Evolutionary conservation across 1,284 basidiomycete genomes (phyloP).

Genomic region (Ustilago vetiveriae): DNA sequence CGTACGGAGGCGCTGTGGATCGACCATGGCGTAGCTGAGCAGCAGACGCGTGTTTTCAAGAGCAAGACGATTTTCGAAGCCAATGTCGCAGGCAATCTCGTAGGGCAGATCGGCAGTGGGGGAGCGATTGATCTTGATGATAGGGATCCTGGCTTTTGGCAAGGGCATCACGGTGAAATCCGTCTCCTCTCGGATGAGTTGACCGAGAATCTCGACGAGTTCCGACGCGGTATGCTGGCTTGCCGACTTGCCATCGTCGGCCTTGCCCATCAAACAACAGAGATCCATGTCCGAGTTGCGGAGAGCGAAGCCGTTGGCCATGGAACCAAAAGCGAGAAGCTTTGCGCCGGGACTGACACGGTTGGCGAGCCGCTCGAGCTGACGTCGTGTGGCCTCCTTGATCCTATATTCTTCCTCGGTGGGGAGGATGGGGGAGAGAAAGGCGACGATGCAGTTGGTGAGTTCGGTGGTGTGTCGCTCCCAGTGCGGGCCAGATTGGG

Average conservation of each 20-base stretch:
- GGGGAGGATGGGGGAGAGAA: conserved; percentile 63
- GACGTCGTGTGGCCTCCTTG: conserved; percentile 93
- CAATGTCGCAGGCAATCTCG: conserved; percentile 91
- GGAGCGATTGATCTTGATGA: conserved; percentile 91
- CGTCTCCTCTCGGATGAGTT: conserved; percentile 93
- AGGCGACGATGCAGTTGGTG: conserved; percentile 63
- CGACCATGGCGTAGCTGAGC: conserved; percentile 96
- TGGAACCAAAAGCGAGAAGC: conserved; percentile 87
- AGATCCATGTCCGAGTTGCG: conserved; percentile 98
- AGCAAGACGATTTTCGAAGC: conserved; percentile 95
- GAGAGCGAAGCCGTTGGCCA: conserved; percentile 91
- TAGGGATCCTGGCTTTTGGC: conserved; percentile 96
- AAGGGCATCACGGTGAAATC: conserved; percentile 97
- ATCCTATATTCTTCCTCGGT: conserved; percentile 66
- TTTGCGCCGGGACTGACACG: conserved; percentile 91
- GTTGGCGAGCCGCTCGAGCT: conserved; percentile 91
- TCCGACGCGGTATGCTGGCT: conserved; percentile 74
- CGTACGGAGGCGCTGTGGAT: conserved; percentile 90
- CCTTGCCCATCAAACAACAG: conserved; percentile 80
- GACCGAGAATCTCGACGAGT: conserved; percentile 91
- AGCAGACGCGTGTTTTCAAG: conserved; percentile 95
- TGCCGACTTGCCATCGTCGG: conserved; percentile 21
- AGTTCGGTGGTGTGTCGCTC: conserved; percentile 64
- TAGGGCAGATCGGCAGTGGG: conserved; percentile 80
- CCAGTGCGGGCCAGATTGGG: conserved; percentile 33